Percentiles rank a stretch among this genome's conserved stretches.
phyloP scores from a whole-genome alignment of 768 basidiomycete species.

The Mycena metata region DNA sequence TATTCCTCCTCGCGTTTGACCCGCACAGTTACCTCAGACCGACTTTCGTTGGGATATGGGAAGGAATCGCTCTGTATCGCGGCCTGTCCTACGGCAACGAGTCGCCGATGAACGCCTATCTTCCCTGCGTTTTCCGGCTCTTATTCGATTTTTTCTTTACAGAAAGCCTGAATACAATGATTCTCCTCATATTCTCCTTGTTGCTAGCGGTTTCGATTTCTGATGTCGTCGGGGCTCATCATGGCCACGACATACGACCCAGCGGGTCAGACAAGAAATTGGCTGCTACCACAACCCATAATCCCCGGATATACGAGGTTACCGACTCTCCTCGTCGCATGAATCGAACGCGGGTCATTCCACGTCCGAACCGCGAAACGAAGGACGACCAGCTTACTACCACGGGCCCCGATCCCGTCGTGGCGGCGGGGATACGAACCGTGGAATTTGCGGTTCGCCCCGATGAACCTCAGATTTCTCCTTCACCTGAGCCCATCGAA shows the following conservation, averaged over 20 bases:
- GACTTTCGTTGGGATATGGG: slow-evolving; percentile 58
- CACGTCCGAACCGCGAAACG: neutral
- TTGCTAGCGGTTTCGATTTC: slow-evolving; percentile 24
- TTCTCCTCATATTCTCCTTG: slow-evolving; percentile 28
- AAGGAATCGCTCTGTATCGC: slow-evolving; percentile 59
- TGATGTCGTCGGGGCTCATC: slow-evolving; percentile 24
- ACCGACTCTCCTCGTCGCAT: slow-evolving; percentile 1
- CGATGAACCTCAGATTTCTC: neutral
- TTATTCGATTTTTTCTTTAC: slow-evolving; percentile 58
- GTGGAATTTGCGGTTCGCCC: neutral
- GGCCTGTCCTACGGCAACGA: slow-evolving; percentile 44
- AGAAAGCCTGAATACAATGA: slow-evolving; percentile 40
- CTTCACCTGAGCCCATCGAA: neutral
- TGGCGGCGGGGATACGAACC: neutral
- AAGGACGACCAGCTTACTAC: neutral
- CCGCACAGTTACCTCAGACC: slow-evolving; percentile 48
- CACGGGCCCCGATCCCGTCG: neutral
- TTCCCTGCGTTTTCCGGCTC: slow-evolving; percentile 60
- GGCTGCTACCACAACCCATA: neutral
- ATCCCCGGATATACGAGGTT: neutral
- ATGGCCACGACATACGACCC: slow-evolving; percentile 14
- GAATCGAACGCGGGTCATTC: slow-evolving; percentile 13
- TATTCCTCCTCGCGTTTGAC: slow-evolving; percentile 33
- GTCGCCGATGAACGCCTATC: slow-evolving; percentile 51
- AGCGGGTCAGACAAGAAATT: neutral